Conservation (phyloP, 1,284 basidiomycete genomes). For the Vanrija pseudolonga region DNA sequence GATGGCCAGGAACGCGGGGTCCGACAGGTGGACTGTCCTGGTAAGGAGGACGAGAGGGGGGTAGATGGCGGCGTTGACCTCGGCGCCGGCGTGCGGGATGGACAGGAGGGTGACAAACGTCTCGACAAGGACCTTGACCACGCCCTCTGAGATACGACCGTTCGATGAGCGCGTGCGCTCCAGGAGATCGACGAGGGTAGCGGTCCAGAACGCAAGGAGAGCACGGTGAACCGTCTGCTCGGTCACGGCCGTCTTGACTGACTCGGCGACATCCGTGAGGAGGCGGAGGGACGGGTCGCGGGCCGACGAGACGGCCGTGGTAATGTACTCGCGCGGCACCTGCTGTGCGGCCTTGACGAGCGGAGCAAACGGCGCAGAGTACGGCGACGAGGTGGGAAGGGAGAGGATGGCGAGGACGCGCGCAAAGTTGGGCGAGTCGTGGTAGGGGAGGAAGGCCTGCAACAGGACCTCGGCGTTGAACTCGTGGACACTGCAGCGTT, state of each 20-base stretch:
- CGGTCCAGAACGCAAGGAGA: slow-evolving; percentile 78
- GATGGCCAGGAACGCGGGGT: slow-evolving; percentile 40
- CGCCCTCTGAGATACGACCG: slow-evolving; percentile 28
- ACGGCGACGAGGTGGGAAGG: slow-evolving; percentile 53
- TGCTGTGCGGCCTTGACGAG: slow-evolving; percentile 70
- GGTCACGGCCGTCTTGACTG: slow-evolving; percentile 55
- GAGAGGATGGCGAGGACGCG: slow-evolving; percentile 87
- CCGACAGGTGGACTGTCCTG: slow-evolving; percentile 39
- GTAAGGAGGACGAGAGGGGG: slow-evolving; percentile 47
- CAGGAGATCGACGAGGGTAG: slow-evolving; percentile 75
- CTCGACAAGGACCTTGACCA: slow-evolving; percentile 48
- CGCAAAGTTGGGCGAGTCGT: slow-evolving; percentile 89
- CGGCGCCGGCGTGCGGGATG: slow-evolving; percentile 29
- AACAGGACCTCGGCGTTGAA: slow-evolving; percentile 83
- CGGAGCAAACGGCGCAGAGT: slow-evolving; percentile 59
- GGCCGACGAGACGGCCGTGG: slow-evolving; percentile 54
- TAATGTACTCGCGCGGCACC: slow-evolving; percentile 70
- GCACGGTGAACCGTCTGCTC: slow-evolving; percentile 62
- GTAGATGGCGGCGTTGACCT: slow-evolving; percentile 47
- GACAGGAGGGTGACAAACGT: slow-evolving; percentile 37
- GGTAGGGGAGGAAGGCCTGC: slow-evolving; percentile 85
- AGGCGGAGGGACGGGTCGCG: slow-evolving; percentile 60
- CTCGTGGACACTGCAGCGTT: slow-evolving; percentile 72
- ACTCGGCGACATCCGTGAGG: slow-evolving; percentile 61
- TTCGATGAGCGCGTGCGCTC: slow-evolving; percentile 49